Base-by-base conservation (phyloP, 2,329 filamentous ascomycete genomes). In the Lithohypha guttulata region DNA sequence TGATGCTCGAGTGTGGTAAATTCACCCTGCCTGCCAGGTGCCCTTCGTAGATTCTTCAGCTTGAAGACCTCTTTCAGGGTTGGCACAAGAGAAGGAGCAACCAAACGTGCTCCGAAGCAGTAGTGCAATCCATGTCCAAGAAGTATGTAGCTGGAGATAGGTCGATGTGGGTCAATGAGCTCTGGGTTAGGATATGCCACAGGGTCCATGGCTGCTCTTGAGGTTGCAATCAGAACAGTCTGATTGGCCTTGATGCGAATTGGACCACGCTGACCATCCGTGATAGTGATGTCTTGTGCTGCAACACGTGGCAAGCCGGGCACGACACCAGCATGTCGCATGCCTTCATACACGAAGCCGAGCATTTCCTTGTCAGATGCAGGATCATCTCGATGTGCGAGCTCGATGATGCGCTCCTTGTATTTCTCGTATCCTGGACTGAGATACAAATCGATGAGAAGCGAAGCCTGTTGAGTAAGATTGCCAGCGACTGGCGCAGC, bases 271-370 rank as follows among this genome's bases (percentile, higher is more conserved):
- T 51, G 55, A 34, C 69, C 69, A 48, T 72, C 69, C 21, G 53
- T 44, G 47, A 68, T 45, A 0, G 54, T 60, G 3, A 61, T 50
- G 39, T 67, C 64, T 31, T 56, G 58, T 11, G 62, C 59, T 3
- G 67, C 68, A 8, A 70, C 58, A 38, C 68, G 67, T n/a, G 67
- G 64, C 1, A 72, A 54, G n/a, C 68, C 69, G 0, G 68, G 68
- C 2, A 71, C 63, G 2, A 68, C 64, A 13, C 67, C 66, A 4
- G 65, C 64, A 48, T 70, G 69, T 8, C 69, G 64, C 65, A 72
- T 71, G 28, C 69, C 70, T 51, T 73, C 70, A 45, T 62, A 70
- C 2, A 72, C 68, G 52, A 69, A 73, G 9, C 68, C 68, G 46
- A 68, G 64, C 1, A 72, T 60, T 48, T 72, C 69, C 21, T 55